A percentile compares a stretch with the other conserved stretches of the same genome.
These are phyloP conservation scores for Cyberlindnera xylosilytica DNA, from an alignment of 805 yeast species.

Conservation along the genomic window DNA sequence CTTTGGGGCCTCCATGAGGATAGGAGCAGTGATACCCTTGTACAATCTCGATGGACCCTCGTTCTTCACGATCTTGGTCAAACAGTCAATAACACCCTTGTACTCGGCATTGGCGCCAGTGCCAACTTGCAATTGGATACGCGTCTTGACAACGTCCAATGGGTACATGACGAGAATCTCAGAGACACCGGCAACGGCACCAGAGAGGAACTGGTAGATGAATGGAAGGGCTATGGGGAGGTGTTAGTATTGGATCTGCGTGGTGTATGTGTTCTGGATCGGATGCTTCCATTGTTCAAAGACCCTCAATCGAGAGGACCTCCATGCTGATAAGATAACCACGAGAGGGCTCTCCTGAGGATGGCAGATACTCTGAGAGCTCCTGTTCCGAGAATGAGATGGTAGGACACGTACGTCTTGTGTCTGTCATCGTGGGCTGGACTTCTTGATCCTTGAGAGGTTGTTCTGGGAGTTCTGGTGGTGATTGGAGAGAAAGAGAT, in stretches of 20 bases:
- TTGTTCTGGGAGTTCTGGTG: too few species aligned
- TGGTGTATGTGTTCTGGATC: too few species aligned
- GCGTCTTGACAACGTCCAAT: conserved; percentile 92
- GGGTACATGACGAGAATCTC: conserved; percentile 96
- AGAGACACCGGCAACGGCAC: conserved; percentile 96
- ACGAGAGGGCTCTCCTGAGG: too few species aligned
- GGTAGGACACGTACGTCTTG: conserved; percentile 13
- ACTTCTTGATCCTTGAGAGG: too few species aligned
- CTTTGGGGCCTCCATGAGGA: conserved; percentile 98
- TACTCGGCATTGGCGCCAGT: conserved; percentile 53
- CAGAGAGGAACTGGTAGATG: conserved; percentile 84
- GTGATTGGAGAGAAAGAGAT: background rate
- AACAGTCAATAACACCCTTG: conserved; percentile 79
- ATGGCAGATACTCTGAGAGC: background rate
- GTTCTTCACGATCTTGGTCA: conserved; percentile 74
- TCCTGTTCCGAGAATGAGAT: background rate
- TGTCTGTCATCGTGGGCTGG: conserved; percentile 8
- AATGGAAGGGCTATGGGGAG: conserved; percentile 65
- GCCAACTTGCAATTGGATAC: conserved; percentile 82
- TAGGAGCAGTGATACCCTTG: conserved; percentile 94
- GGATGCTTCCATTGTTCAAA: too few species aligned
- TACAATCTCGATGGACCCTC: conserved; percentile 86
- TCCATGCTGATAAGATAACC: conserved; percentile 2
- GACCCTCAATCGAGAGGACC: background rate
- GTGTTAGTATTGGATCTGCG: background rate